Evolutionary conservation across 1,284 basidiomycete species (phyloP), one percentile per base, ranked within the genome.

Genomic region (Microbotryum lychnidis-dioicae): DNA sequence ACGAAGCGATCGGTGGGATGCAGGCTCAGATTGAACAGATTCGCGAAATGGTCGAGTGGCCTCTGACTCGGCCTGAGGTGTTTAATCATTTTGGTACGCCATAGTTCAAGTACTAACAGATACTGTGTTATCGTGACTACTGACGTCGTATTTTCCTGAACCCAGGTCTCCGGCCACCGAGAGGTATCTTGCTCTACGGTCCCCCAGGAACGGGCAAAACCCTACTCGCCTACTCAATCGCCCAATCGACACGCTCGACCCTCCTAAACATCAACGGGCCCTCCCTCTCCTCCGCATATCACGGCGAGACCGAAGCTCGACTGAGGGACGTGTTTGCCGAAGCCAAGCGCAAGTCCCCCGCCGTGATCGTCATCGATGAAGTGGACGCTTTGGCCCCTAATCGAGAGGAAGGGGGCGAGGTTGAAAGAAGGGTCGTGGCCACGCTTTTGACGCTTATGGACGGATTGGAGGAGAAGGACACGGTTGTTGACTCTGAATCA

Each of bases 201-300:
- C 91, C 91, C 20, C 90, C 92, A 1, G 92, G 92, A 23, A 97
- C 92, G 6, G 92, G 92, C 16, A 97, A 96, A 77, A 96, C 93
- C 0, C 89, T 93, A 68, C 80, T 96, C 2, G 91, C 91, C 9
- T 85, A 90, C 57, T 89, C 90, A 9, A 91, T 96, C 60, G 92
- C 92, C 8, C 59, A 67, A 4, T 73, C 74, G 10, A 87, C 89
- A 12, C 81, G 85, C 5, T 87, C 89, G 1, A 87, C 86, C 0
- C 82, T 82, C 37, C 87, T 90, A 29, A 84, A 85, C 27, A 87
- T 97, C 73, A 94, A 96, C 69, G 96, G 96, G 0, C 91, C 96
- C 4, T 92, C 97, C 74, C 83, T 98, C 20, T 90, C 88, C 0
- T 91, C 89, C 16, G 89, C 91, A 0, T 97, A 90, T 73, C 94